Base-by-base conservation (phyloP, 148 eudicot species). In the Linanthus parryae region DNA sequence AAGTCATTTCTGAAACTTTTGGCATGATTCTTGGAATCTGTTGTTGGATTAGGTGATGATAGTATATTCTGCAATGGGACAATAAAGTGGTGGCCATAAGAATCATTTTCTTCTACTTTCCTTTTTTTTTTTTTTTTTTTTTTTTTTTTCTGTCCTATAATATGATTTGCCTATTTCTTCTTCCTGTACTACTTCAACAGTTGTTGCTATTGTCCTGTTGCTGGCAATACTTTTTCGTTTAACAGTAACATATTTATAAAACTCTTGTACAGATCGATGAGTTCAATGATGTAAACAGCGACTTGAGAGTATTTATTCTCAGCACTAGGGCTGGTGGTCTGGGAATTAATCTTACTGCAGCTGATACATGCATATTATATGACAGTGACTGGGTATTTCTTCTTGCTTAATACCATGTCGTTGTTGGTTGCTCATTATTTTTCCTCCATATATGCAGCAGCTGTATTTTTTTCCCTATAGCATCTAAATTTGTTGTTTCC, bases 281-380 rank as follows among this genome's bases (percentile, higher is more conserved):
- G 52, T 84, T 94, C 61, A 88, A 88, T 74, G 95, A 94, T 36
- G 61, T 61, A 16, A 56, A 69, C 56, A 88, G 96, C 67, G 41
- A 65, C 10, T 74, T 24, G 56, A 75, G 88, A 62, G 71, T 94
- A 53, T 94, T 94, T 70, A 71, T 94, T 44, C 92, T 94, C 48
- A 88, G 99, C 71, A 94, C 99, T n/a, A 72, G 99, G 57, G 99
- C 99, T 68, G 99, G 96, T 59, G 99, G 99, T 40, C 73, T 94
- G 54, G 96, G 99, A 49, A 94, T 94, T 61, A 94, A 94, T 70
- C 96, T 88, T 40, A 94, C 99, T 36, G 69, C 95, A 52, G 96
- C 99, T 40, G 96, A 94, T 58, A 94, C 99, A 56, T 94, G 99
- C 75, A 94, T 94, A 24, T 71, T 94, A 46, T 94, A 94, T 55